phyloP scores from a whole-genome alignment of 805 yeast genomes.

The Saccharomycodes ludwigii region DNA sequence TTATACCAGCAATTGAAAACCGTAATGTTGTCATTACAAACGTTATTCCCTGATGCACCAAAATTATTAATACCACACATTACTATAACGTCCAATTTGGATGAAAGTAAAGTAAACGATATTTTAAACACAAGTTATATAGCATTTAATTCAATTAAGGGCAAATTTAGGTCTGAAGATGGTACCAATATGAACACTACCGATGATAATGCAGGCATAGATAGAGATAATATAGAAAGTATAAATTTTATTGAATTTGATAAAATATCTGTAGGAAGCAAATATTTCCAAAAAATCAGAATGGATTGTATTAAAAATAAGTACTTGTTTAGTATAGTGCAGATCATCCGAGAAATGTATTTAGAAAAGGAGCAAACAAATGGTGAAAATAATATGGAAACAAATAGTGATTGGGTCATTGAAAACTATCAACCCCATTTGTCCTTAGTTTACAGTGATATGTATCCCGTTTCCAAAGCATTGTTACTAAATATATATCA shows the following conservation, averaged over 20 bases:
- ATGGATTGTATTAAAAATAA: conserved; percentile 18
- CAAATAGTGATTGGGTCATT: conserved; percentile 45
- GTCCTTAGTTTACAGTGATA: conserved; percentile 54
- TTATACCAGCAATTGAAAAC: conserved; percentile 45
- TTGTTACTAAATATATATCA: conserved; percentile 49
- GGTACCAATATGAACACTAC: no score
- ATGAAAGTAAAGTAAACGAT: conserved; percentile 44
- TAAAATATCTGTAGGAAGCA: conserved; percentile 20
- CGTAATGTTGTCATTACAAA: conserved; percentile 50
- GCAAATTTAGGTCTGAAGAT: no score
- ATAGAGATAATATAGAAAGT: no score
- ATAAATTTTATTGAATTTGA: no score
- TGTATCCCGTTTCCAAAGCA: conserved; percentile 57
- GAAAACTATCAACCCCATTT: conserved; percentile 60
- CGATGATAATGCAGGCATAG: no score
- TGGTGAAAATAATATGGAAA: conserved; percentile 24
- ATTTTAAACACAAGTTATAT: conserved; percentile 49
- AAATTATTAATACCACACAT: conserved; percentile 57
- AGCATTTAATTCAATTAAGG: no score
- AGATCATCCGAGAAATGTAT: conserved; percentile 43
- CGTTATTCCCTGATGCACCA: conserved; percentile 64
- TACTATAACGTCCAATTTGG: conserved; percentile 56
- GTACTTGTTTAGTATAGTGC: conserved; percentile 25
- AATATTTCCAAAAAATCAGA: conserved; percentile 18
- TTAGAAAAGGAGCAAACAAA: conserved; percentile 25